These are phyloP conservation scores for Dillenia suffruticosa DNA, from an alignment of 164 flowering plant species.

Conservation along the genomic window DNA sequence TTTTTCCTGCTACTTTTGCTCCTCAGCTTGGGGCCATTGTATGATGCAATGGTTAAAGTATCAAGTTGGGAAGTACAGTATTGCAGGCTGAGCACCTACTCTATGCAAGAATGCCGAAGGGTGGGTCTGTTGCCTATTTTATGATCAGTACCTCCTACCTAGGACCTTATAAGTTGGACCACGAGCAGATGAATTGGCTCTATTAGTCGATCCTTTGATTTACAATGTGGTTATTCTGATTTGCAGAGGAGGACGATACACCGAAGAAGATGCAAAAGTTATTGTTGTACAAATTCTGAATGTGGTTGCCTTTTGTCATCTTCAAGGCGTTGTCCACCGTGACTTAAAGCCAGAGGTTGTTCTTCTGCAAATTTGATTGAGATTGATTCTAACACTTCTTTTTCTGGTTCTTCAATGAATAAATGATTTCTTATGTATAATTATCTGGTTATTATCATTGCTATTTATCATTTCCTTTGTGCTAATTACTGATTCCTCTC, in stretches of 20 bases:
- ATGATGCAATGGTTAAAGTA: too few species aligned
- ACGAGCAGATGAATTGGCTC: too few species aligned
- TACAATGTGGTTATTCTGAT: not conserved
- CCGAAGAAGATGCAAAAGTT: conserved; percentile 78
- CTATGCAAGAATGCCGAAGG: too few species aligned
- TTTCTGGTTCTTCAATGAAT: not conserved
- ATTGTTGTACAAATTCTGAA: conserved; percentile 65
- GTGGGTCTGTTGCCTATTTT: too few species aligned
- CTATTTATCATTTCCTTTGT: conserved; percentile 9
- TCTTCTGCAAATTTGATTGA: not conserved
- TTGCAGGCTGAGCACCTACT: too few species aligned
- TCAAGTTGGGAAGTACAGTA: too few species aligned
- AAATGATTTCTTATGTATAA: not conserved
- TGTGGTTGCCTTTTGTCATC: conserved; percentile 88
- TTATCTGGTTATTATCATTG: too few species aligned
- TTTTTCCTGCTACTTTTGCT: too few species aligned
- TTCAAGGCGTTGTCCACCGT: conserved; percentile 94
- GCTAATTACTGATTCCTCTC: conserved; percentile 6
- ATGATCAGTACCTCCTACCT: too few species aligned
- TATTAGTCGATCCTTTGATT: not conserved
- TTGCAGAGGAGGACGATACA: conserved; percentile 74
- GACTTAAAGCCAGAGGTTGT: conserved; percentile 90
- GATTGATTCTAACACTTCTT: not conserved
- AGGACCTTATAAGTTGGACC: too few species aligned
- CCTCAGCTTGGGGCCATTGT: too few species aligned